These are phyloP conservation scores for Litchi chinensis DNA, from an alignment of 345 rosid species.

Conservation along the genomic window DNA sequence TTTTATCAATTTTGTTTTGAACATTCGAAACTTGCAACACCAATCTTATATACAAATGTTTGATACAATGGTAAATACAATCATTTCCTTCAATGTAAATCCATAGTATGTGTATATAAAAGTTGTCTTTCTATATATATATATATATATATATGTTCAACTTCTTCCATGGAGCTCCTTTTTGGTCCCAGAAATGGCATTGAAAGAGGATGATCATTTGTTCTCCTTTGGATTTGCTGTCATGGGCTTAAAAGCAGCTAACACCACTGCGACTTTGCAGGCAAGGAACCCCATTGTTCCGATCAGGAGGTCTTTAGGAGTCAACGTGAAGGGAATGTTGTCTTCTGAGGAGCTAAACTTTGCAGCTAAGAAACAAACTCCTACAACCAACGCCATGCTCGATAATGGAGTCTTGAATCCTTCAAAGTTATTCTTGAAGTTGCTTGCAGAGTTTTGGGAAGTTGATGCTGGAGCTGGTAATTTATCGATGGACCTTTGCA, in stretches of 20 bases:
- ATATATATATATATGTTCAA: not conserved
- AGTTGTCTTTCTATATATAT: not conserved
- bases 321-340: slow-evolving; percentile 25
- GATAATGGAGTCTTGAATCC: slow-evolving; percentile 49
- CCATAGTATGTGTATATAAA: not conserved
- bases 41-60: no score
- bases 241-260: slow-evolving; percentile 78
- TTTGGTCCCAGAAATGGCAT: not conserved
- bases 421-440: slow-evolving; percentile 11
- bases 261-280: slow-evolving; percentile 80
- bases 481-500: slow-evolving; percentile 81
- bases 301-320: slow-evolving; percentile 64
- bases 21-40: no score
- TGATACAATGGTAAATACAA: not conserved
- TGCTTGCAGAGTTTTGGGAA: slow-evolving; percentile 34
- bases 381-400: slow-evolving; percentile 50
- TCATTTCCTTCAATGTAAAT: not conserved
- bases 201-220: slow-evolving; percentile 22
- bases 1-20: no score
- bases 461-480: slow-evolving; percentile 46
- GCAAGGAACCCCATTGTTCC: slow-evolving; percentile 85
- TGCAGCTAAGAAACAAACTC: slow-evolving; percentile 40
- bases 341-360: slow-evolving; percentile 45
- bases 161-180: not conserved
- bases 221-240: slow-evolving; percentile 31